Evolutionary conservation across 345 rosid species (phyloP).

Genomic region (Hypericum perforatum): DNA sequence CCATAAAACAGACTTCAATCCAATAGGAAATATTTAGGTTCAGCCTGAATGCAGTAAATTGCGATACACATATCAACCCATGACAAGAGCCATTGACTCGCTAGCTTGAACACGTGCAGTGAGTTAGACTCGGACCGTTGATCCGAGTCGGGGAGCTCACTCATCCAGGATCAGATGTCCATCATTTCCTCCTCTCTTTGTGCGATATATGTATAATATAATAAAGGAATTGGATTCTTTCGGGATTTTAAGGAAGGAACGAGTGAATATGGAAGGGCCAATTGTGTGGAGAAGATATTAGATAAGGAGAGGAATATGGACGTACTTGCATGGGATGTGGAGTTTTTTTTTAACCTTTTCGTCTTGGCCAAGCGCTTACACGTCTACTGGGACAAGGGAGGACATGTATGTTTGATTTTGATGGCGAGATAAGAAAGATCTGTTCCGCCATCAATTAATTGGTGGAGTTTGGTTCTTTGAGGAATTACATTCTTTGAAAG

Average conservation of each 20-base stretch:
- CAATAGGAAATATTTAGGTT: too few species aligned
- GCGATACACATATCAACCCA: too few species aligned
- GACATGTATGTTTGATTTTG: slow-evolving; percentile 11
- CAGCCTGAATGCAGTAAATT: too few species aligned
- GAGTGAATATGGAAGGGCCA: slow-evolving; percentile 33
- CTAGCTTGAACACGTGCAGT: slow-evolving; percentile 30
- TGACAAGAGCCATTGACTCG: too few species aligned
- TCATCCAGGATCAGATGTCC: slow-evolving; percentile 82
- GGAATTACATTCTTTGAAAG: too few species aligned
- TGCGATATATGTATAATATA: slow-evolving; percentile 4
- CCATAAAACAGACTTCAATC: too few species aligned
- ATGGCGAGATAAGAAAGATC: background rate
- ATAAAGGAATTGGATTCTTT: slow-evolving; percentile 1
- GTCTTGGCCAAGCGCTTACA: slow-evolving; percentile 7
- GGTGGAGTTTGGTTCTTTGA: background rate
- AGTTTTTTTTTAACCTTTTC: slow-evolving; percentile 29
- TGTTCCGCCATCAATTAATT: background rate
- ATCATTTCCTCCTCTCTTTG: slow-evolving; percentile 18
- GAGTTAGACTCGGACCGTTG: slow-evolving; percentile 29
- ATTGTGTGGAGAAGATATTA: slow-evolving; percentile 15
- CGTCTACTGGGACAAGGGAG: slow-evolving; percentile 1
- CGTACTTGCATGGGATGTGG: slow-evolving; percentile 35
- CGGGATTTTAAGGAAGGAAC: slow-evolving; percentile 30
- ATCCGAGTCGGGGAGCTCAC: slow-evolving; percentile 33
- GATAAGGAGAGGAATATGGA: slow-evolving; percentile 16